These are phyloP conservation scores for Microsporum audouinii DNA, from an alignment of 2,329 filamentous ascomycete genomes.

Conservation along the genomic window DNA sequence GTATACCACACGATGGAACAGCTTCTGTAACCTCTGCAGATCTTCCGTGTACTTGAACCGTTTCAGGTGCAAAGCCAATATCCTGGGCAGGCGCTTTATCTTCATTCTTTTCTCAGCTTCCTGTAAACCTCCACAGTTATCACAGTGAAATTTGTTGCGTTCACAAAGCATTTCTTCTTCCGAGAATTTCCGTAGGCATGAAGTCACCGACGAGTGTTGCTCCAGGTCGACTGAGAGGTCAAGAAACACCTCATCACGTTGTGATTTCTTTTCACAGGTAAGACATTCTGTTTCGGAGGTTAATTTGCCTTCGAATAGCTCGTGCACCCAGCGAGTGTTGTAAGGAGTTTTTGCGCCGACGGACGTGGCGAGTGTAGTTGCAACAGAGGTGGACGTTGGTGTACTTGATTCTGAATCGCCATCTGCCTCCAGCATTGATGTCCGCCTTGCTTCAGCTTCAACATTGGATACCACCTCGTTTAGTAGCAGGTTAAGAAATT, in stretches of 20 bases:
- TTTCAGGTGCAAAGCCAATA: constrained; percentile 86
- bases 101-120: constrained; percentile 99
- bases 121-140: constrained; percentile 89
- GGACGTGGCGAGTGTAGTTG: constrained; percentile 22
- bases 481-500: constrained; percentile 88
- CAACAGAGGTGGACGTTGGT: constrained; percentile 32
- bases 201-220: constrained; percentile 90
- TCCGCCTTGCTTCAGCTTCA: constrained; percentile 61
- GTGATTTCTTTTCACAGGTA: constrained; percentile 90
- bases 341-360: constrained; percentile 44
- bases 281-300: constrained; percentile 94
- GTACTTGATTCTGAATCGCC: constrained; percentile 38
- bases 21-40: constrained; percentile 80
- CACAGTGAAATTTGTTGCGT: constrained; percentile 97
- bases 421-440: constrained; percentile 22
- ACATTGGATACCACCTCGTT: constrained; percentile 94
- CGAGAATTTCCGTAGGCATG: constrained; percentile 89
- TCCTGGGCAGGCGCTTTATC: constrained; percentile 84
- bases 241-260: constrained; percentile 88
- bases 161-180: constrained; percentile 98
- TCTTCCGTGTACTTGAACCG: constrained; percentile 98
- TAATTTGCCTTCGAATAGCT: constrained; percentile 87
- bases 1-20: constrained; percentile 94
- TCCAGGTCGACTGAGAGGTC: constrained; percentile 94
- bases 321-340: constrained; percentile 83